Conservation (phyloP, 345 rosid species). For the Boechera retrofracta region DNA sequence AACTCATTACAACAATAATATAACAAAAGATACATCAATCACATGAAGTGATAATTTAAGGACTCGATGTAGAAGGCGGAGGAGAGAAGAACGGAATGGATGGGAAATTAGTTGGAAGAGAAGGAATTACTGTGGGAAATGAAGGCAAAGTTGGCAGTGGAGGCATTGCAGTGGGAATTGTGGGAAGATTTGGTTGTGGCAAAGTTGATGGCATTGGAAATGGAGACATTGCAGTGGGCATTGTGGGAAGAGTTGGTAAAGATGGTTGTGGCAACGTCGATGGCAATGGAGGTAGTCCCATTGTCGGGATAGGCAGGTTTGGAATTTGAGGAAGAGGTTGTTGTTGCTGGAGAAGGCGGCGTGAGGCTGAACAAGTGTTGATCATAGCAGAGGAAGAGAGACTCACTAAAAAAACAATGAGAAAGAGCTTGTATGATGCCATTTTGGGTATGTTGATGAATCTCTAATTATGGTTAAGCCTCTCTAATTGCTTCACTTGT, state of each 20-base stretch:
- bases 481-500: slow-evolving; percentile 15
- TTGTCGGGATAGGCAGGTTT: slow-evolving; percentile 27
- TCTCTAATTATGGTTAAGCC: background rate
- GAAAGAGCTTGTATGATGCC: slow-evolving; percentile 39
- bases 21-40: slow-evolving; percentile 10
- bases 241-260: slow-evolving; percentile 9
- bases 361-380: slow-evolving; percentile 33
- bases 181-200: slow-evolving; percentile 24
- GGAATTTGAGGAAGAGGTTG: slow-evolving; percentile 44
- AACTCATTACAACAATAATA: background rate
- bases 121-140: slow-evolving; percentile 19
- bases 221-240: slow-evolving; percentile 10
- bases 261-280: slow-evolving; percentile 34
- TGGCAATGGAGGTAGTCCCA: slow-evolving; percentile 40
- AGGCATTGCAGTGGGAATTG: slow-evolving; percentile 15
- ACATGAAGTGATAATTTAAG: slow-evolving; percentile 27
- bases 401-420: slow-evolving; percentile 28
- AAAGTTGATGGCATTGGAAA: slow-evolving; percentile 22
- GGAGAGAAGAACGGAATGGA: slow-evolving; percentile 32
- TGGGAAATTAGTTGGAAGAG: slow-evolving; percentile 28
- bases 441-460: slow-evolving; percentile 31
- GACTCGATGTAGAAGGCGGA: slow-evolving; percentile 29
- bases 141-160: slow-evolving; percentile 26
- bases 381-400: slow-evolving; percentile 35
- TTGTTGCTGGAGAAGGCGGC: slow-evolving; percentile 36